Percentiles rank a stretch among this genome's conserved stretches.
phyloP scores from a whole-genome alignment of 2,329 filamentous ascomycete genomes.

The Cladosporium sp. region DNA sequence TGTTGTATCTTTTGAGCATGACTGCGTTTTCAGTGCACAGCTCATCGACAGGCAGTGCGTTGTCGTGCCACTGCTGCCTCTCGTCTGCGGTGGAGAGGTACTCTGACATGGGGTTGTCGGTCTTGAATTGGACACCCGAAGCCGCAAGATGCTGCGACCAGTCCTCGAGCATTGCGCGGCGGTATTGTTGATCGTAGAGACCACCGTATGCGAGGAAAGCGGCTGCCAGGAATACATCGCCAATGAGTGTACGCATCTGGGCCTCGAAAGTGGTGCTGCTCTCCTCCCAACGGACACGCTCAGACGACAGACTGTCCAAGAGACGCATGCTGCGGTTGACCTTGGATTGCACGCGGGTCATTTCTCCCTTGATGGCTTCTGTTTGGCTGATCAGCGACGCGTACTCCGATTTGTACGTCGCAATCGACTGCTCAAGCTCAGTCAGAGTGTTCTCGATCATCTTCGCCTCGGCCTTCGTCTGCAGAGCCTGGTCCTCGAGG shows the following conservation, averaged over 20 bases:
- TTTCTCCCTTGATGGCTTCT: constrained; percentile 94
- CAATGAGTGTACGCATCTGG: constrained; percentile 93
- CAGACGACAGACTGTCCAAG: constrained; percentile 91
- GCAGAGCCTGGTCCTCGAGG: constrained; percentile 82
- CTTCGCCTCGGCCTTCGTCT: constrained; percentile 91
- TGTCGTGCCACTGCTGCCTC: constrained; percentile 90
- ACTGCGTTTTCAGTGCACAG: constrained; percentile 99
- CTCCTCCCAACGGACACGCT: constrained; percentile 91
- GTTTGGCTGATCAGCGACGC: constrained; percentile 95
- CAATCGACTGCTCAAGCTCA: constrained; percentile 84
- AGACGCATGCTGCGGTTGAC: constrained; percentile 93
- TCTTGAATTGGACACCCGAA: constrained; percentile 92
- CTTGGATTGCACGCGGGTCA: constrained; percentile 96
- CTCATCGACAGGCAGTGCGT: constrained; percentile 91
- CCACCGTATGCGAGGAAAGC: constrained; percentile 96
- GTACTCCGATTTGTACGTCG: constrained; percentile 93
- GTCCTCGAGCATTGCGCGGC: constrained; percentile 96
- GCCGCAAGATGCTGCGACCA: constrained; percentile 91
- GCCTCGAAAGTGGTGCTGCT: constrained; percentile 98
- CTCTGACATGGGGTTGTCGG: constrained; percentile 90
- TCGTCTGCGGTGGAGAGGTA: constrained; percentile 97
- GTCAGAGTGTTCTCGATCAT: constrained; percentile 86
- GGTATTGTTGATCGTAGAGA: constrained; percentile 96
- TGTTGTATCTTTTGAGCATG: constrained; percentile 94
- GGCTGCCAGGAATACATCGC: constrained; percentile 92